A percentile compares a stretch with the other conserved stretches of the same genome.
Evolutionary conservation across 352 stramenopile species (phyloP).

Genomic region (Globisporangium spinosum): DNA sequence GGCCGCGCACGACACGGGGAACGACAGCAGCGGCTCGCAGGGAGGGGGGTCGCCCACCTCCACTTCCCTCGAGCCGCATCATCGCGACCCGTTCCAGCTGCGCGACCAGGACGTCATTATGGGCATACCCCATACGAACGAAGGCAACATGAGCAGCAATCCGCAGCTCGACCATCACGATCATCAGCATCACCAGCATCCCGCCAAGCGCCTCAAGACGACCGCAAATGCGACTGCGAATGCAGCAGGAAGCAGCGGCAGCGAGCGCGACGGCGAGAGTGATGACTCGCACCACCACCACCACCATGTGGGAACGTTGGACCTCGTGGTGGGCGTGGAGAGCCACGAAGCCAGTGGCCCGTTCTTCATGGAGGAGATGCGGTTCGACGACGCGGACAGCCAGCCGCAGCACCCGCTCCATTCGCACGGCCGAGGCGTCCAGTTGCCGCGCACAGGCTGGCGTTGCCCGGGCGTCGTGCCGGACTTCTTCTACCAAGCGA

Average conservation of each 20-base stretch:
- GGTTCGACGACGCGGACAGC: constrained; percentile 16
- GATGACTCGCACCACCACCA: constrained; percentile 16
- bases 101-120: constrained; percentile 11
- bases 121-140: not conserved
- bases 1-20: constrained; percentile 2
- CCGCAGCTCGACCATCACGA: not conserved
- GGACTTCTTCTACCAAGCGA: constrained; percentile 43
- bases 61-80: not conserved
- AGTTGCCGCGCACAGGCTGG: constrained; percentile 54
- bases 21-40: constrained; percentile 20
- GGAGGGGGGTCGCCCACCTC: constrained; percentile 1
- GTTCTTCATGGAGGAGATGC: constrained; percentile 32
- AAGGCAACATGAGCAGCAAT: not conserved
- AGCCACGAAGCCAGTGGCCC: constrained; percentile 7
- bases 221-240: not conserved
- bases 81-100: constrained; percentile 12
- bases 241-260: constrained; percentile 15
- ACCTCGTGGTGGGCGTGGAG: constrained; percentile 11
- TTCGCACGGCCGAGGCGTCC: constrained; percentile 16
- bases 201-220: constrained; percentile 24
- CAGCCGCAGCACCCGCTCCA: not conserved
- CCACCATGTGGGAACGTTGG: constrained; percentile 9
- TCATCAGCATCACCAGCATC: constrained; percentile 3
- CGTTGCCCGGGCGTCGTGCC: constrained; percentile 57
- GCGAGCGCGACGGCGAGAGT: constrained; percentile 18